Evolutionary conservation across 2,329 filamentous ascomycete genomes (phyloP).

Genomic region (Diaporthe ilicicola): DNA sequence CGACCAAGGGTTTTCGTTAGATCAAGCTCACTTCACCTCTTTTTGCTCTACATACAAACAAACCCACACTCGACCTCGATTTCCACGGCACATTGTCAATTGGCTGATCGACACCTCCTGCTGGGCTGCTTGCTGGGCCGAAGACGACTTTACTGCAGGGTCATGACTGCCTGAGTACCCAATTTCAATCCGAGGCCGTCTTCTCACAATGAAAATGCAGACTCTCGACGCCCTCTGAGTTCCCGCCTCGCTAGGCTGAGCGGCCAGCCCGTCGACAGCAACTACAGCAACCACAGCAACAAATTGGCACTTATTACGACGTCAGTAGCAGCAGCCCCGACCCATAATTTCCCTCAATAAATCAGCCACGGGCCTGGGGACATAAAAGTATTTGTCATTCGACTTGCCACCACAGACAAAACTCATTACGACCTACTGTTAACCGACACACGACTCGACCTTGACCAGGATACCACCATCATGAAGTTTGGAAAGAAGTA

Average conservation of each 20-base stretch:
- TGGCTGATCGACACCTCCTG: not conserved
- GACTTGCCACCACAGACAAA: not conserved
- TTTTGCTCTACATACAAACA: not conserved
- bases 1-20: not conserved
- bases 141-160: constrained; percentile 6
- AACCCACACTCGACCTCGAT: too few species aligned
- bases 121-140: not conserved
- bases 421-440: not conserved
- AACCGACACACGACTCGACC: not conserved
- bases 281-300: not conserved
- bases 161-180: constrained; percentile 28
- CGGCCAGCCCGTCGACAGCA: not conserved
- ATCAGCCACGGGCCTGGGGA: not conserved
- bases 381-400: constrained; percentile 4
- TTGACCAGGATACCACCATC: not conserved
- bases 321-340: constrained; percentile 5
- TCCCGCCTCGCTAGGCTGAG: constrained; percentile 10
- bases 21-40: not conserved
- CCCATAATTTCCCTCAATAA: constrained; percentile 15
- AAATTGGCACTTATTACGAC: not conserved
- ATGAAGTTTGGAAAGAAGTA: constrained; percentile 51
- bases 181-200: constrained; percentile 25
- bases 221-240: constrained; percentile 29
- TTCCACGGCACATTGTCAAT: not conserved
- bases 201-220: constrained; percentile 35